Conservation (phyloP, 1,284 basidiomycete genomes). For the Trichosporon sp. region DNA sequence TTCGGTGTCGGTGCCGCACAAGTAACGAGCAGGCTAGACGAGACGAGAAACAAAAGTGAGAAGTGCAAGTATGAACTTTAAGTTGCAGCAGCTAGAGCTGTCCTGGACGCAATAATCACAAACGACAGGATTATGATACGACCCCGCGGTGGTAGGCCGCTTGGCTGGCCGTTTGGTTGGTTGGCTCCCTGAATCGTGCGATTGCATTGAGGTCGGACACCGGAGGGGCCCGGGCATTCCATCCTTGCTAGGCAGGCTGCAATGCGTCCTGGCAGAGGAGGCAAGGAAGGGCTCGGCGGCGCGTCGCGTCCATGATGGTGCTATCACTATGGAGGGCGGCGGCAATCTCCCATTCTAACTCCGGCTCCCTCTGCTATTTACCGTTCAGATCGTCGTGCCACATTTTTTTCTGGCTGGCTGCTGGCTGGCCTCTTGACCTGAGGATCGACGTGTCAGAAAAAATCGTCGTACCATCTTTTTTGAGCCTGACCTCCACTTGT, state of each 20-base stretch:
- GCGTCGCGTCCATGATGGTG: neutral
- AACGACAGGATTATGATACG: neutral
- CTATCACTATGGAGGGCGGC: neutral
- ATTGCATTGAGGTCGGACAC: neutral
- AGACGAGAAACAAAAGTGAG: neutral
- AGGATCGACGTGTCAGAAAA: neutral
- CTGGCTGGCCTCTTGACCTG: neutral
- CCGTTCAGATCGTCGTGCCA: neutral
- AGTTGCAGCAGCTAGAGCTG: neutral
- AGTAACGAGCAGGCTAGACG: neutral
- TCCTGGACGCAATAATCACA: neutral
- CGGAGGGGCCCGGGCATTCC: neutral
- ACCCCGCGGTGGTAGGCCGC: neutral
- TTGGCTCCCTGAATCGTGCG: neutral
- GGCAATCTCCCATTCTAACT: neutral
- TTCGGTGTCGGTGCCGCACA: neutral
- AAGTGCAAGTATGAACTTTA: neutral
- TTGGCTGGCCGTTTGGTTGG: neutral
- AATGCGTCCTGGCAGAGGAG: too few relatives aligned
- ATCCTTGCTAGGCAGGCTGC: too few relatives aligned
- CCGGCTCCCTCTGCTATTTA: neutral
- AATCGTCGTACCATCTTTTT: constrained; percentile 2
- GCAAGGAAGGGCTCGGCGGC: neutral
- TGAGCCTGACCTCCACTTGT: neutral
- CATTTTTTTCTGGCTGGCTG: too few relatives aligned